phyloP scores from a whole-genome alignment of 1,284 basidiomycete species.

The Cutaneotrichosporon sp. region DNA sequence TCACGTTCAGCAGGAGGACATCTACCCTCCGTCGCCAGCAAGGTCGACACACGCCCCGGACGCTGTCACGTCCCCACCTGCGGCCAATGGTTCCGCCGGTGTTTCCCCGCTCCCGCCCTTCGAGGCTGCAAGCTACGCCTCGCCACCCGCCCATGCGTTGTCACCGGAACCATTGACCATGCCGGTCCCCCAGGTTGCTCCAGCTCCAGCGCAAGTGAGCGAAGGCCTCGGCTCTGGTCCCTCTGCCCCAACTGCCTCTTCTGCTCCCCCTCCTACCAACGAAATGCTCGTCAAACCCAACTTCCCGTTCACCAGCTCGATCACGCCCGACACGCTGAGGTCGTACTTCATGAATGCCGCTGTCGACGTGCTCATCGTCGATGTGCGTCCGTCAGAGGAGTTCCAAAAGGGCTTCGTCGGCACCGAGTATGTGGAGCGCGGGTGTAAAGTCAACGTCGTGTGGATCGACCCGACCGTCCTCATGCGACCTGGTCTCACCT shows the following conservation, averaged over 20 bases:
- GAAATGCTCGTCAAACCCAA: conserved; percentile 44
- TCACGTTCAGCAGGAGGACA: background rate
- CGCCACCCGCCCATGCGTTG: background rate
- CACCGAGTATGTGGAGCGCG: conserved; percentile 52
- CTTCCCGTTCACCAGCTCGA: conserved; percentile 61
- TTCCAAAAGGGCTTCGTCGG: conserved; percentile 75
- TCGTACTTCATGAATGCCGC: conserved; percentile 62
- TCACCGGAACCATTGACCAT: background rate
- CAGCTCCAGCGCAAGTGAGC: background rate
- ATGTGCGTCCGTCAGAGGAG: conserved; percentile 75
- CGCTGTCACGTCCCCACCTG: background rate
- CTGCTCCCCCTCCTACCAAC: no score
- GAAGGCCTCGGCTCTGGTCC: background rate
- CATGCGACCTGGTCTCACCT: conserved; percentile 67
- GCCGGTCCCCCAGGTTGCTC: background rate
- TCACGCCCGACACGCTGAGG: conserved; percentile 64
- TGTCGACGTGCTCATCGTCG: conserved; percentile 74
- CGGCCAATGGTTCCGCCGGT: background rate
- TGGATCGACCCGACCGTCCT: conserved; percentile 85
- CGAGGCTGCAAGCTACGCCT: background rate
- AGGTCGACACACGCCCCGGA: background rate
- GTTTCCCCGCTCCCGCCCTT: background rate
- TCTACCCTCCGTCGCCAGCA: background rate
- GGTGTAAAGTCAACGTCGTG: conserved; percentile 60
- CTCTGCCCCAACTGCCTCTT: background rate